Evolutionary conservation across 768 basidiomycete genomes (phyloP).

Genomic region (Tephrocybe sp.): DNA sequence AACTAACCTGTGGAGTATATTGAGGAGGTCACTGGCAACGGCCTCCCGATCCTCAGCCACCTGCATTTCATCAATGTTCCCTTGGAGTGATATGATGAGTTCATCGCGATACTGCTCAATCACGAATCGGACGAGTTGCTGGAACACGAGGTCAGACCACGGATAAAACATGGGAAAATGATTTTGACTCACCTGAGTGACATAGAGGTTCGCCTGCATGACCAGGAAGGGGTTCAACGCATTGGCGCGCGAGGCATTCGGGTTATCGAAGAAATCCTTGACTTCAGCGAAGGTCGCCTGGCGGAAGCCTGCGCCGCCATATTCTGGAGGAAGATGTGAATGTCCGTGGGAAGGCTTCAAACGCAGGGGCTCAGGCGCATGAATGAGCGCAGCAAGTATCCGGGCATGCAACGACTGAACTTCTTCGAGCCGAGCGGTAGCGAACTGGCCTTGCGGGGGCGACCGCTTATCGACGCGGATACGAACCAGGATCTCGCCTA

Average conservation of each 20-base stretch:
- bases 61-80: conserved; percentile 58
- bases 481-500: conserved; percentile 84
- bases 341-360: conserved; percentile 57
- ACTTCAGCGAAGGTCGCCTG: conserved; percentile 86
- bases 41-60: conserved; percentile 76
- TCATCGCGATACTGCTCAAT: conserved; percentile 92
- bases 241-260: conserved; percentile 80
- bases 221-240: conserved; percentile 89
- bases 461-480: conserved; percentile 86
- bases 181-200: conserved; percentile 68
- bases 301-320: conserved; percentile 68
- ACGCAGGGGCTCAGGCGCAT: conserved; percentile 73
- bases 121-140: conserved; percentile 94
- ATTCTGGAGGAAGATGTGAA: conserved; percentile 53
- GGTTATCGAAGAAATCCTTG: conserved; percentile 89
- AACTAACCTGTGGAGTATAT: conserved; percentile 74
- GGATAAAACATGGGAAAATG: background rate
- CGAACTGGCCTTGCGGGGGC: conserved; percentile 81
- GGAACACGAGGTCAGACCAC: conserved; percentile 4
- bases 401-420: conserved; percentile 77
- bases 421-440: conserved; percentile 81
- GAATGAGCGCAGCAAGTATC: conserved; percentile 69
- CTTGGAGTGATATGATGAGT: conserved; percentile 66
- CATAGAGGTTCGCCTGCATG: conserved; percentile 89
- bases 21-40: conserved; percentile 83